Conservation (phyloP, 805 yeast genomes). For the Schwanniomyces vanrijiae region DNA sequence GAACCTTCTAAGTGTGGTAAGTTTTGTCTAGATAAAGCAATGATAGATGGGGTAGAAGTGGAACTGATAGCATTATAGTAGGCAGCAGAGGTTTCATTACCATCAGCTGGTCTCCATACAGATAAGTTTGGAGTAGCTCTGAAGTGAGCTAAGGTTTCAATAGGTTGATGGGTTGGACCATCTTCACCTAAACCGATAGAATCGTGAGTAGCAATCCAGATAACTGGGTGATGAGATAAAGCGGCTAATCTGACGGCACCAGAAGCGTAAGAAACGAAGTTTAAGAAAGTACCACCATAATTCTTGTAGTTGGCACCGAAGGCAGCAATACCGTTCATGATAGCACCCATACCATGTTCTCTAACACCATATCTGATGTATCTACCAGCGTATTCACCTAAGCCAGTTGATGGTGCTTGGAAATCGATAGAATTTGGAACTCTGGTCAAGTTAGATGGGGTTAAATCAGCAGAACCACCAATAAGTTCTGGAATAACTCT, state of each 20-base stretch:
- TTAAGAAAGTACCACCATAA: slow-evolving; percentile 97
- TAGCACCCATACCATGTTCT: slow-evolving; percentile 99
- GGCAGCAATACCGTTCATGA: slow-evolving; percentile 95
- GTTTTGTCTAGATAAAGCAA: slow-evolving; percentile 84
- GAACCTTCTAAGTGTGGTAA: slow-evolving; percentile 94
- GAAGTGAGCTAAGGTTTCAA: slow-evolving; percentile 82
- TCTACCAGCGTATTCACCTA: slow-evolving; percentile 89
- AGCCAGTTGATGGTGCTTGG: slow-evolving; percentile 79
- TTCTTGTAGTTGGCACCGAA: slow-evolving; percentile 83
- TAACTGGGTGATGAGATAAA: slow-evolving; percentile 76
- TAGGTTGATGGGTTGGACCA: slow-evolving; percentile 93
- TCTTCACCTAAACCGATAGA: slow-evolving; percentile 91
- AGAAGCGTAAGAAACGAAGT: slow-evolving; percentile 81
- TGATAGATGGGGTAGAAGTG: slow-evolving; percentile 65
- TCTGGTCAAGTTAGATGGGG: slow-evolving; percentile 95
- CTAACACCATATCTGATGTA: slow-evolving; percentile 97
- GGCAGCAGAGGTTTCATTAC: slow-evolving; percentile 86
- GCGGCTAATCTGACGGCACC: slow-evolving; percentile 89
- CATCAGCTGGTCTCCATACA: slow-evolving; percentile 94
- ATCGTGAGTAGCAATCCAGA: slow-evolving; percentile 89
- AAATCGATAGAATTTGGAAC: slow-evolving; percentile 81
- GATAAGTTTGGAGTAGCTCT: slow-evolving; percentile 80
- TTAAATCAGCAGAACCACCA: slow-evolving; percentile 98
- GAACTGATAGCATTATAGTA: slow-evolving; percentile 65
- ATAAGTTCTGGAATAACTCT: slow-evolving; percentile 78